Evolutionary conservation across 1,284 basidiomycete genomes (phyloP).

Genomic region (Volvariella volvacea): DNA sequence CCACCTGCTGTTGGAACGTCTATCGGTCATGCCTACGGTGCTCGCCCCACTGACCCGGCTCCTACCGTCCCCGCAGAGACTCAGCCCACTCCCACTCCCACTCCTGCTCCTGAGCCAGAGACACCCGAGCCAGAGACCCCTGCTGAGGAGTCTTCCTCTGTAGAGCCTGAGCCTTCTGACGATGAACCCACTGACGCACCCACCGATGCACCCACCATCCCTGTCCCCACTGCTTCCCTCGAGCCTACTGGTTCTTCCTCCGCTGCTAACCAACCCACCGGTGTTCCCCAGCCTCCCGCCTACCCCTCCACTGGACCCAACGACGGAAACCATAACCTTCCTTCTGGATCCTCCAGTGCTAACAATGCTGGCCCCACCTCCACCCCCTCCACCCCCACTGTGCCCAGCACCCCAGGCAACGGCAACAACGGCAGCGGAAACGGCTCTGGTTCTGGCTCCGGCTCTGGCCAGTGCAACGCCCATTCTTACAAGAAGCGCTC

Average conservation of each 20-base stretch:
- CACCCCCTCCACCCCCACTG: slow-evolving; percentile 6
- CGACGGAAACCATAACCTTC: too few species aligned
- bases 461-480: not conserved
- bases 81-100: not conserved
- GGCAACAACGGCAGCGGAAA: slow-evolving; percentile 1
- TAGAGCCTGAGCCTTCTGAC: too few species aligned
- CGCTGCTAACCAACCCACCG: too few species aligned
- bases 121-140: too few species aligned
- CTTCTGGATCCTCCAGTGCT: not conserved
- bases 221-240: not conserved
- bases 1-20: slow-evolving; percentile 6
- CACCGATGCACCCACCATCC: not conserved
- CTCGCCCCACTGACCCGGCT: slow-evolving; percentile 1
- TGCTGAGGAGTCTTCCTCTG: too few species aligned
- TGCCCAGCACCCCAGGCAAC: slow-evolving; percentile 3
- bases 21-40: slow-evolving; percentile 3
- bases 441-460: slow-evolving; percentile 2
- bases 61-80: not conserved
- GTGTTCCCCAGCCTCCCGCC: too few species aligned
- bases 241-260: not conserved
- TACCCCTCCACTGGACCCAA: too few species aligned
- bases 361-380: slow-evolving; percentile 1
- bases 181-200: too few species aligned
- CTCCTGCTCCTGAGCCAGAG: not conserved
- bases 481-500: not conserved